Conservation (phyloP, 225 moss, liverwort and hornwort genomes). For the Rhytidiadelphus loreus region DNA sequence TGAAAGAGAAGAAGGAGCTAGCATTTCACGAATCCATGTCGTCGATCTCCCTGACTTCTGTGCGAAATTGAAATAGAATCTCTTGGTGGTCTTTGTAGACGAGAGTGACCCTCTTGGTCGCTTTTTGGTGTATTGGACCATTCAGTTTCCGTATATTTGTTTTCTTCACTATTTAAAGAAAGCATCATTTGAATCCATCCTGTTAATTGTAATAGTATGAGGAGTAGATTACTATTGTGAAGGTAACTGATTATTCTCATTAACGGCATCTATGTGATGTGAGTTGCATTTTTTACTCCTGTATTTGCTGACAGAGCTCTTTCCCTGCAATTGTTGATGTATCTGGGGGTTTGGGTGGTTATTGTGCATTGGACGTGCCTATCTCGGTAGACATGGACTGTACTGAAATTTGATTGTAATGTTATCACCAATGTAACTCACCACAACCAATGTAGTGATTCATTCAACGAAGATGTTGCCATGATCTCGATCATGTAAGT, state of each 20-base stretch:
- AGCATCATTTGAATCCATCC: not conserved
- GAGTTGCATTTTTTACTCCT: not conserved
- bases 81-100: not conserved
- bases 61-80: constrained; percentile 5
- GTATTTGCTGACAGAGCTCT: not conserved
- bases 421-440: too few species aligned
- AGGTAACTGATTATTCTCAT: not conserved
- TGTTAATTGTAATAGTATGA: not conserved
- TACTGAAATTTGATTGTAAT: not conserved
- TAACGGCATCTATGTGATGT: not conserved
- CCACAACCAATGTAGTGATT: not conserved
- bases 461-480: not conserved
- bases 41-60: constrained; percentile 68
- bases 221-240: not conserved
- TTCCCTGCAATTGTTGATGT: not conserved
- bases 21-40: constrained; percentile 55
- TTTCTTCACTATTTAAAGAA: not conserved
- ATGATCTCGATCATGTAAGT: not conserved
- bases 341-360: not conserved
- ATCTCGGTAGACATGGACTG: not conserved
- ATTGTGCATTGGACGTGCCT: not conserved
- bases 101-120: not conserved
- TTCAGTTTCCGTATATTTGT: not conserved
- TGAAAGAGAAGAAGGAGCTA: constrained; percentile 58
- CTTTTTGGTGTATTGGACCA: not conserved